Percentiles rank a stretch among this genome's conserved stretches.
phyloP scores from a whole-genome alignment of 257 asterid genomes.

The Lycium barbarum region DNA sequence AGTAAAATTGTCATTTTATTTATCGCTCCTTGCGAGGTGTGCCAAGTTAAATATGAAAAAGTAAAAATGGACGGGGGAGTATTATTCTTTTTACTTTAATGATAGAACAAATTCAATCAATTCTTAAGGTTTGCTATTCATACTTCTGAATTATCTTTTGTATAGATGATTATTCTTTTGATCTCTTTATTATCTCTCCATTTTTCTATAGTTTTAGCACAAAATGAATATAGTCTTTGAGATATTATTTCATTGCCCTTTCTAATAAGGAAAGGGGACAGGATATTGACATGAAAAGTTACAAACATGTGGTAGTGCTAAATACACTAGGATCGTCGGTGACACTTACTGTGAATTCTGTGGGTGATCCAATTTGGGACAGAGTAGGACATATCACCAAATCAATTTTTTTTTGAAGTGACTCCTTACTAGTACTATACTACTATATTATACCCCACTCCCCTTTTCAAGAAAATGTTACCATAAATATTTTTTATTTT shows the following conservation, averaged over 20 bases:
- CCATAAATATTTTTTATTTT: too few relatives aligned
- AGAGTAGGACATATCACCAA: constrained; percentile 20
- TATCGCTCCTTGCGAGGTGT: too few relatives aligned
- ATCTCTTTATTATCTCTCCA: neutral
- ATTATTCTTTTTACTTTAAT: neutral
- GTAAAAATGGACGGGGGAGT: neutral
- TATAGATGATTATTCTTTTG: neutral
- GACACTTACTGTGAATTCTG: neutral
- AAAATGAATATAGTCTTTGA: constrained; percentile 4
- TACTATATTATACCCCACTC: neutral
- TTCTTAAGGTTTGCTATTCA: too few relatives aligned
- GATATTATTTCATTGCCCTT: constrained; percentile 18
- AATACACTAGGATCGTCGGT: constrained; percentile 12
- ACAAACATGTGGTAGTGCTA: constrained; percentile 26
- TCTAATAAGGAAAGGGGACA: neutral
- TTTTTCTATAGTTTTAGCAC: neutral
- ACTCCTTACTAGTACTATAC: too few relatives aligned
- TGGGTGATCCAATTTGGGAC: neutral
- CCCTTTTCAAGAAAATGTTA: neutral
- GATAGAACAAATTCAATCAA: neutral
- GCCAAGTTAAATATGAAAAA: too few relatives aligned
- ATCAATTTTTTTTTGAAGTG: neutral
- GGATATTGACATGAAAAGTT: neutral
- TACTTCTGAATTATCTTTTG: too few relatives aligned
- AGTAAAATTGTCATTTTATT: too few relatives aligned